phyloP scores from a whole-genome alignment of 345 rosid genomes.

The Nasturtium officinale region DNA sequence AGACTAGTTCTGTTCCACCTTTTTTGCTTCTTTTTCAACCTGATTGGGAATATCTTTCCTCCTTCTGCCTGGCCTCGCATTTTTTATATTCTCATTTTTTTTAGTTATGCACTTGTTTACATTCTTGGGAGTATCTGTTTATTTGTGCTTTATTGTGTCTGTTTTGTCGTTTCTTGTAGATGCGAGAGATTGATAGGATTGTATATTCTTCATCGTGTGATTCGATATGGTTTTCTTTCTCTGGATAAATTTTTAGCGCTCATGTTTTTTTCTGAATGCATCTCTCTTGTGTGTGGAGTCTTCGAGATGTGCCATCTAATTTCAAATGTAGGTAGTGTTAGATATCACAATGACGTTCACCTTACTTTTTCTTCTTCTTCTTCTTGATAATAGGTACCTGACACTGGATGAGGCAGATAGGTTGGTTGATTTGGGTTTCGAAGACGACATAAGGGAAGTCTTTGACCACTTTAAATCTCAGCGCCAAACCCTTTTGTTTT shows the following conservation, averaged over 20 bases:
- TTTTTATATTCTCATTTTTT: not conserved
- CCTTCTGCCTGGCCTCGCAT: not conserved
- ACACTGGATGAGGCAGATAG: conserved; percentile 96
- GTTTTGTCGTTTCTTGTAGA: not conserved
- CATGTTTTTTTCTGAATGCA: not conserved
- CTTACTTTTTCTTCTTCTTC: conserved; percentile 24
- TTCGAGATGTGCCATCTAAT: conserved; percentile 19
- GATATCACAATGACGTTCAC: conserved; percentile 19
- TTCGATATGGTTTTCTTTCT: conserved; percentile 15
- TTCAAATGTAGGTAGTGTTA: not conserved
- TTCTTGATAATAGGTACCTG: conserved; percentile 63
- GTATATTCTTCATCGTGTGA: not conserved
- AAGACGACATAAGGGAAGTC: conserved; percentile 96
- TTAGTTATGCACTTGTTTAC: conserved; percentile 1
- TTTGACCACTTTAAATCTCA: conserved; percentile 93
- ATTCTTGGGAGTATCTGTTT: not conserved
- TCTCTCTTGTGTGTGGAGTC: conserved; percentile 4
- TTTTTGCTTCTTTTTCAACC: not conserved
- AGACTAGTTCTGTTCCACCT: not conserved
- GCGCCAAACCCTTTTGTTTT: conserved; percentile 85
- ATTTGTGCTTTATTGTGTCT: not conserved
- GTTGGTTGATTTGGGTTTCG: conserved; percentile 93
- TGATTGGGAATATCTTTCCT: not conserved
- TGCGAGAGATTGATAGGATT: not conserved
- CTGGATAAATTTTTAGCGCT: not conserved